Evolutionary conservation across 1,284 basidiomycete genomes (phyloP), one percentile per base, ranked within the genome.

Genomic region (Tilletia walkeri): DNA sequence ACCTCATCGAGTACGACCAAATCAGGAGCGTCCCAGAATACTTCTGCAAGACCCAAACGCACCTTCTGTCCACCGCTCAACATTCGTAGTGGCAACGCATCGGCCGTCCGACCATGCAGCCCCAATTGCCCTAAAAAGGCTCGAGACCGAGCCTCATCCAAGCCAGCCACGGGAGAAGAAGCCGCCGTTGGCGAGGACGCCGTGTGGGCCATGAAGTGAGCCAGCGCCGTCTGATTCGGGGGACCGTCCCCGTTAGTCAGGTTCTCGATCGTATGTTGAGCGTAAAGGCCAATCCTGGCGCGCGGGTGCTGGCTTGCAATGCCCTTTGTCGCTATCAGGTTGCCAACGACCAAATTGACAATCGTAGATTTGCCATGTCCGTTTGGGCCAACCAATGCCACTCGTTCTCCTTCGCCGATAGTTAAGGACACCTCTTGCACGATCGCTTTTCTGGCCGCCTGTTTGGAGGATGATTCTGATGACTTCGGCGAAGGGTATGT

Each of bases 341-440:
- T 85, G 2, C 88, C 88, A 0, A 88, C 85, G 34, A 90, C 85
- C 24, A 89, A 82, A 70, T 89, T 83, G 24, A 78, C 67, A 6
- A 80, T 65, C 36, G 78, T 80, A 34, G 78, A 77, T 63, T 79
- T 80, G 14, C 74, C 78, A 65, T 80, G 76, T 4, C 79, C 76
- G 56, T 83, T 84, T 4, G 83, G 81, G 0, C 90, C 90, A 6
- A 90, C 86, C 20, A 91, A 83, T 0, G 87, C 89, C 18, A 88
- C 85, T 16, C 89, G 85, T 30, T 87, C 87, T 6, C 87, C 87
- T 4, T 87, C 87, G 12, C 87, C 86, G 39, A 91, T 82, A 20
- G 88, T 87, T n/a, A 91, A 82, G 3, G 85, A 86, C 6, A 90
- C 86, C 14, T 86, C 86, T 68, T 86, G 84, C 49, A 92, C 78